These are phyloP conservation scores for Quercus tomentella DNA, from an alignment of 331 rosid species.

Conservation along the genomic window DNA sequence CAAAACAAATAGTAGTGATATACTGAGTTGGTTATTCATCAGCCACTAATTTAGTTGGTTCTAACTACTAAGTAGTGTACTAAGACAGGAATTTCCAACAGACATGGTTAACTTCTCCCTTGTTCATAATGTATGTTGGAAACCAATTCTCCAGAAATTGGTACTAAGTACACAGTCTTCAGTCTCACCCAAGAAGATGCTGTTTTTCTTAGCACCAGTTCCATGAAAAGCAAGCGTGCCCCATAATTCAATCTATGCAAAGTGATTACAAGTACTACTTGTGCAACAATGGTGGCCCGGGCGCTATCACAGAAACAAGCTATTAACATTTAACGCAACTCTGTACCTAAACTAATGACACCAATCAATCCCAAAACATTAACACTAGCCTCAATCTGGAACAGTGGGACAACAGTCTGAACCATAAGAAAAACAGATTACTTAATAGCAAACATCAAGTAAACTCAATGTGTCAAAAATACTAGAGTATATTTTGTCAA, in stretches of 20 bases:
- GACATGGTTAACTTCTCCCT: not conserved
- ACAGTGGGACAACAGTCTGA: slow-evolving; percentile 2
- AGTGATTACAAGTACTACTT: not conserved
- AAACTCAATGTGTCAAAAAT: not conserved
- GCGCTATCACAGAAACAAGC: not conserved
- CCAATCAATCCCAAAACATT: not conserved
- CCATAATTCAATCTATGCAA: not conserved
- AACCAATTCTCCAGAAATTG: not conserved
- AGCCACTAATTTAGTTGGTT: not conserved
- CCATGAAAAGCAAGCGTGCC: not conserved
- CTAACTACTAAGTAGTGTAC: not conserved
- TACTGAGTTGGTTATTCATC: not conserved
- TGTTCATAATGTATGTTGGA: not conserved
- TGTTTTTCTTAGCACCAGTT: not conserved
- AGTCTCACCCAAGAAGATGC: not conserved
- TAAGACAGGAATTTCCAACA: not conserved
- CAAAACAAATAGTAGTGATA: not conserved
- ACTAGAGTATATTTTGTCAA: not conserved
- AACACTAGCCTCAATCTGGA: not conserved
- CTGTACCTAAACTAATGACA: not conserved
- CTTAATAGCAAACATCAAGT: not conserved
- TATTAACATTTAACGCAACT: not conserved
- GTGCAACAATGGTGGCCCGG: not conserved
- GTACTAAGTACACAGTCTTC: not conserved
- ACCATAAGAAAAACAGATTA: slow-evolving; percentile 6